Conservation (phyloP, 2,329 filamentous ascomycete species). For the Trichoderma sp. region DNA sequence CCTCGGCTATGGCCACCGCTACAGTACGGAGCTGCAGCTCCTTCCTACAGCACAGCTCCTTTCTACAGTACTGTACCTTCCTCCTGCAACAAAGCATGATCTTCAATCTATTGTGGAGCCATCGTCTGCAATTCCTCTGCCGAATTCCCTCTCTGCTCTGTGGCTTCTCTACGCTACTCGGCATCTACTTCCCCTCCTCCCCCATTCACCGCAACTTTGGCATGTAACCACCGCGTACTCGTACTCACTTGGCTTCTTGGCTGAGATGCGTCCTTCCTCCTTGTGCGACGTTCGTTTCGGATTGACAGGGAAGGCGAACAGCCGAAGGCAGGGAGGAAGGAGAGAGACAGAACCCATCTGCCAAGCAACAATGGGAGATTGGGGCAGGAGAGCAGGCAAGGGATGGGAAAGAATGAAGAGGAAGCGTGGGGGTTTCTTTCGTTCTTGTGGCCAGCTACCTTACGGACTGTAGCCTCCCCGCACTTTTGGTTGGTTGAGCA, state of each 20-base stretch:
- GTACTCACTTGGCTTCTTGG: not conserved
- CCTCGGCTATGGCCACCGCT: not conserved
- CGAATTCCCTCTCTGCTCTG: too few relatives aligned
- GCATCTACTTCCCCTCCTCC: slow-evolving; percentile 15
- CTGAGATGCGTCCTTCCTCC: not conserved
- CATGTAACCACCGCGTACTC: slow-evolving; percentile 23
- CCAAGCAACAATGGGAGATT: slow-evolving; percentile 21
- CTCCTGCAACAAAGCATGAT: too few relatives aligned
- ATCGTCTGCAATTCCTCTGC: not conserved
- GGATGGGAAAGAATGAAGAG: not conserved
- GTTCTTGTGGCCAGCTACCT: not conserved
- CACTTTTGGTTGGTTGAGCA: not conserved
- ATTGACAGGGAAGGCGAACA: not conserved
- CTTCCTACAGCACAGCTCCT: too few relatives aligned
- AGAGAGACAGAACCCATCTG: not conserved
- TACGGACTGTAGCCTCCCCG: slow-evolving; percentile 1
- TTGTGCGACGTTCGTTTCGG: slow-evolving; percentile 14
- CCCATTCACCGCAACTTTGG: slow-evolving; percentile 26
- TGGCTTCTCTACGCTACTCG: slow-evolving; percentile 4
- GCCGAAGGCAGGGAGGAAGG: slow-evolving; percentile 10
- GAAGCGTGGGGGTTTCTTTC: slow-evolving; percentile 10
- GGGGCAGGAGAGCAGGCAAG: not conserved
- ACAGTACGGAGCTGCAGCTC: not conserved
- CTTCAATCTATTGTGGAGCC: too few relatives aligned
- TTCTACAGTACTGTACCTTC: too few relatives aligned